Evolutionary conservation across 1,284 basidiomycete genomes (phyloP).

Genomic region (Ustilago xerochloae): DNA sequence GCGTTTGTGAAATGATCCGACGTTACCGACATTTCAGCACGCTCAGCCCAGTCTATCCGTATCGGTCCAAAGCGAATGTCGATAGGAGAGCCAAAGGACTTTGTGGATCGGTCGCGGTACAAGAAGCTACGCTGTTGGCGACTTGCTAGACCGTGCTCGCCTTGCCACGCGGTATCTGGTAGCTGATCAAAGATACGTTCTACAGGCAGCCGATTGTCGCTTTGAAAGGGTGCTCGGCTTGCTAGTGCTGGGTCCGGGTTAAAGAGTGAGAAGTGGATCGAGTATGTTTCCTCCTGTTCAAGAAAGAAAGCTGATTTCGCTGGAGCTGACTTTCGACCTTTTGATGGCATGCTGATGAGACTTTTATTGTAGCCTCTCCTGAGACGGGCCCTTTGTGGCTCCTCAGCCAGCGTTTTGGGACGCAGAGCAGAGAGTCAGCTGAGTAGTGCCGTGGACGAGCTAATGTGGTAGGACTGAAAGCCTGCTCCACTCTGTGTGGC

Average conservation of each 20-base stretch:
- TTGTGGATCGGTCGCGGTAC: conserved; percentile 10
- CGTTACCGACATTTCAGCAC: background rate
- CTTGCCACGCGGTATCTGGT: conserved; percentile 31
- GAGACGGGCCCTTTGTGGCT: too few relatives aligned
- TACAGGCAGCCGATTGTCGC: conserved; percentile 4
- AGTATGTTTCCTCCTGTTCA: conserved; percentile 41
- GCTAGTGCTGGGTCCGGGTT: conserved; percentile 14
- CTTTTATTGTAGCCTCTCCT: too few relatives aligned
- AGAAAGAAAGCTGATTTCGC: conserved; percentile 25
- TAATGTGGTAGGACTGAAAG: background rate
- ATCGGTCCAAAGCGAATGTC: conserved; percentile 56
- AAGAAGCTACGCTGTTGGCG: conserved; percentile 27
- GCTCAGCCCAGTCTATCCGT: conserved; percentile 56
- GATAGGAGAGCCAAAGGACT: conserved; percentile 44
- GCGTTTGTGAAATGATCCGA: background rate
- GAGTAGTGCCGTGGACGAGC: too few relatives aligned
- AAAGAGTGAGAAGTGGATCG: conserved; percentile 41
- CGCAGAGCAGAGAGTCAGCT: too few relatives aligned
- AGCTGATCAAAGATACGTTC: conserved; percentile 21
- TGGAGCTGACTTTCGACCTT: conserved; percentile 27
- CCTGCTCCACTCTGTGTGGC: too few relatives aligned
- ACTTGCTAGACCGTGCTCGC: conserved; percentile 24
- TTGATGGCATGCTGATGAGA: conserved; percentile 31
- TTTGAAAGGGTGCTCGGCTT: conserved; percentile 23
- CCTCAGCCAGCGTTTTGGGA: too few relatives aligned